Conservation (phyloP, 805 yeast genomes). For the Lipomyces yamadae region DNA sequence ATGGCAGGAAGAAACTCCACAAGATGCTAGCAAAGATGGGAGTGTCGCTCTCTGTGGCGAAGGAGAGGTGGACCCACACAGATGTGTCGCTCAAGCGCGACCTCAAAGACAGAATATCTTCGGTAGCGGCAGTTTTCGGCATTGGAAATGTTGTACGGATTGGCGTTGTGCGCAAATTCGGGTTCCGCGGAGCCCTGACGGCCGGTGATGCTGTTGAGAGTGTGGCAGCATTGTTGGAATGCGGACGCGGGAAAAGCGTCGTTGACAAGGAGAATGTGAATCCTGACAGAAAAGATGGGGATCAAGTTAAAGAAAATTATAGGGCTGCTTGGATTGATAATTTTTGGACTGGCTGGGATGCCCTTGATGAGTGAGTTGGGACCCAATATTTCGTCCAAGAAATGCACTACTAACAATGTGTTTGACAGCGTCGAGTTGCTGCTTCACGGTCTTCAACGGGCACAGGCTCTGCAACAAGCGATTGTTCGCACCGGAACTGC, state of each 20-base stretch:
- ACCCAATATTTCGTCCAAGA: not conserved
- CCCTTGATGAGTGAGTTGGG: slow-evolving; percentile 49
- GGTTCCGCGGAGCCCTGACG: slow-evolving; percentile 82
- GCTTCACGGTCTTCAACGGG: slow-evolving; percentile 74
- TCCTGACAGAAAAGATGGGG: slow-evolving; percentile 26
- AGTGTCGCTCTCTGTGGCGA: slow-evolving; percentile 82
- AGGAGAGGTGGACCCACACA: slow-evolving; percentile 91
- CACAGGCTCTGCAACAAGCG: slow-evolving; percentile 80
- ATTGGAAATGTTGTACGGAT: slow-evolving; percentile 80
- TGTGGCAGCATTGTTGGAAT: slow-evolving; percentile 78
- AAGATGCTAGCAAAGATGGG: slow-evolving; percentile 97
- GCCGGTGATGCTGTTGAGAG: slow-evolving; percentile 95
- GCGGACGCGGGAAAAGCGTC: slow-evolving; percentile 34
- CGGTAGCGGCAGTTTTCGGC: slow-evolving; percentile 75
- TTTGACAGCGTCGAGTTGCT: slow-evolving; percentile 53
- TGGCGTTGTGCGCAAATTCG: slow-evolving; percentile 86
- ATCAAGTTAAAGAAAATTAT: slow-evolving; percentile 12
- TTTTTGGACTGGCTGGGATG: slow-evolving; percentile 73
- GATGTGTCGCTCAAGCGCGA: slow-evolving; percentile 77
- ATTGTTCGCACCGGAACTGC: slow-evolving; percentile 88
- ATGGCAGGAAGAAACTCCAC: slow-evolving; percentile 83
- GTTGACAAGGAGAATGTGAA: slow-evolving; percentile 42
- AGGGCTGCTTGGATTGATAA: slow-evolving; percentile 69
- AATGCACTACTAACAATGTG: not conserved
- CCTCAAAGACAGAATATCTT: slow-evolving; percentile 68